Percentiles rank a stretch among this genome's conserved stretches.
Conservation (phyloP, 805 yeast genomes). For the Candida schatavii region DNA sequence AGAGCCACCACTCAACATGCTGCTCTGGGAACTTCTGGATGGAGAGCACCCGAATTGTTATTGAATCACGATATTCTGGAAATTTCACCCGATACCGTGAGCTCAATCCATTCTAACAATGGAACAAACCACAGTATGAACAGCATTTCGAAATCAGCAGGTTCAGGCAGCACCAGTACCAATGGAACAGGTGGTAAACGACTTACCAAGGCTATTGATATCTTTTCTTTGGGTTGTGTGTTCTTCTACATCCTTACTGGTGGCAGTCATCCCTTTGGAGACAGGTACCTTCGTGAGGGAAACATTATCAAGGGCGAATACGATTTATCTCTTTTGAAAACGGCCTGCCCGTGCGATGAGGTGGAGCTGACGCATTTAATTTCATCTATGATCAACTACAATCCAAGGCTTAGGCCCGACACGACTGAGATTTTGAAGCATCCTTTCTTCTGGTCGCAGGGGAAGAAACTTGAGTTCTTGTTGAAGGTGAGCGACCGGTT, state of each 20-base stretch:
- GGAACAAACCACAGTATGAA: conserved; percentile 6
- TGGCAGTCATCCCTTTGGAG: conserved; percentile 96
- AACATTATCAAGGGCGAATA: conserved; percentile 73
- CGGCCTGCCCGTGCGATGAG: conserved; percentile 38
- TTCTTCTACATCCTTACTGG: conserved; percentile 80
- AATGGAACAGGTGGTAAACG: conserved; percentile 43
- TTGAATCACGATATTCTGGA: conserved; percentile 37
- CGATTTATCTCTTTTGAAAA: conserved; percentile 46
- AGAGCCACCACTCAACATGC: conserved; percentile 89
- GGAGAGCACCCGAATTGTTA: conserved; percentile 95
- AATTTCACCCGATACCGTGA: conserved; percentile 37
- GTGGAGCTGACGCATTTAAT: conserved; percentile 75
- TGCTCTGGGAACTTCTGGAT: conserved; percentile 91
- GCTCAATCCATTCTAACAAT: conserved; percentile 19
- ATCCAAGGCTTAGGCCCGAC: conserved; percentile 71
- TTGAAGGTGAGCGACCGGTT: conserved; percentile 87
- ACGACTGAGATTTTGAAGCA: conserved; percentile 69
- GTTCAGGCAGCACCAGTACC: not conserved
- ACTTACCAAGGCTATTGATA: conserved; percentile 85
- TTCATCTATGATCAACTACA: conserved; percentile 61
- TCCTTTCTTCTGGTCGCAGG: conserved; percentile 82
- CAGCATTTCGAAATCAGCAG: conserved; percentile 9
- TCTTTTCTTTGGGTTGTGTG: conserved; percentile 92
- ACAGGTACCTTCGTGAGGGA: conserved; percentile 79
- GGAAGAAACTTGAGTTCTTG: conserved; percentile 76